Evolutionary conservation across 768 basidiomycete genomes (phyloP), one percentile per base, ranked within the genome.

Genomic region (Agrocybe chaxingu): DNA sequence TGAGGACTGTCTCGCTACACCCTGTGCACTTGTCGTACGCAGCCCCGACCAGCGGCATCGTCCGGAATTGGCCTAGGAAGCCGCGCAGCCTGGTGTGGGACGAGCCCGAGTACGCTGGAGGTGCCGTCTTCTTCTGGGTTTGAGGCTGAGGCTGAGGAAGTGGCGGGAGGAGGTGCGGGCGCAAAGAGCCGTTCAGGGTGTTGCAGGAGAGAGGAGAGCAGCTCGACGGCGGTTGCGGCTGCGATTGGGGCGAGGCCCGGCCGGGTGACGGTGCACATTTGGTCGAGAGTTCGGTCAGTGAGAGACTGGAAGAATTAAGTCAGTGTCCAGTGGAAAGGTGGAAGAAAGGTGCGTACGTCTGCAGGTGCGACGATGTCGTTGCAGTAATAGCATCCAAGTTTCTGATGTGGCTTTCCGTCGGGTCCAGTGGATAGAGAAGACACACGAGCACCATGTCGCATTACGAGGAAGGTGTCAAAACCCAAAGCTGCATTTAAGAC

Each of bases 211-310:
- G 92, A 90, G 1, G 91, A 85, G 18, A 98, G 79, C 7, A 99
- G 75, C 65, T 99, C 97, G 1, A 98, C 96, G 0, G 93, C 94
- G 0, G 88, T 89, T 0, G 95, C 87, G 1, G 89, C 82, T 0
- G 97, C 97, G 45, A 98, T 92, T 0, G 92, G 83, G 0, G 96
- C 97, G 1, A 98, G 77, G 0, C 96, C 96, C 0, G 97, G 97
- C 16, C 97, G 76, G 0, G 96, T 98, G 30, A 99, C 97, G 0
- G 97, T 98, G 64, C 97, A 99, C 96, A 98, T 98, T 66, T 98
- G 96, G 66, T 98, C 97, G 10, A 98, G 79, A 3, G 95, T 96
- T 37, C 94, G 80, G 64, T 98, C 96, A 0, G 89, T 88, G 79
- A 77, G 65, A 8, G 73, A 76, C 74, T 74, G 47, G 4, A 45